Conservation (phyloP, 208 protist genomes). For the Phytomonas serpens region DNA sequence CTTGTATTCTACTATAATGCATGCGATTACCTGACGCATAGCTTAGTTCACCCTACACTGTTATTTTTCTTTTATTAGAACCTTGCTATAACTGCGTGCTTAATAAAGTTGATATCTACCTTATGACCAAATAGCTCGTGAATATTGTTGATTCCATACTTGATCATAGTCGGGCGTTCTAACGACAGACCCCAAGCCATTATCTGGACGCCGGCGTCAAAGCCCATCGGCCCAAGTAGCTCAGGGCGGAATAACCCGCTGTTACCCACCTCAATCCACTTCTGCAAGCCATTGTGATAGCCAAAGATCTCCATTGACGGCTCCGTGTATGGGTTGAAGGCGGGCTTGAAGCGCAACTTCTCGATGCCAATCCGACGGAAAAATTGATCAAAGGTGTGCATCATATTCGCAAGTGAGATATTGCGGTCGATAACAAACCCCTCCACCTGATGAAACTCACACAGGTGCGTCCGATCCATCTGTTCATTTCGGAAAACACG, state of each 20-base stretch:
- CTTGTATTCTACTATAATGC: constrained; percentile 2
- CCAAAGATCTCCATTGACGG: constrained; percentile 99
- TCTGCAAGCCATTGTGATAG: constrained; percentile 93
- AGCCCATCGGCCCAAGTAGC: constrained; percentile 98
- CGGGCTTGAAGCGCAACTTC: constrained; percentile 98
- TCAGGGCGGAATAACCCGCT: constrained; percentile 98
- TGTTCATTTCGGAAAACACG: constrained; percentile 99
- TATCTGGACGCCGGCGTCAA: constrained; percentile 95
- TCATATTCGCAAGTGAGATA: constrained; percentile 97
- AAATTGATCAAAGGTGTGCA: constrained; percentile 97
- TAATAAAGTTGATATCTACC: constrained; percentile 85
- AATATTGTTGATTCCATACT: constrained; percentile 98
- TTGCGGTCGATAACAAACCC: constrained; percentile 97
- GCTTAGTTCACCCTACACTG: not conserved
- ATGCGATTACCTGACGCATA: not conserved
- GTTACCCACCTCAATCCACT: constrained; percentile 99
- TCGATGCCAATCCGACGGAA: constrained; percentile 96
- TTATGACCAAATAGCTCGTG: constrained; percentile 98
- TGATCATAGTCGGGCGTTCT: constrained; percentile 99
- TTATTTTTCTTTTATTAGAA: constrained; percentile 33
- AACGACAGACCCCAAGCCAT: constrained; percentile 99
- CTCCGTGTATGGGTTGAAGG: constrained; percentile 99
- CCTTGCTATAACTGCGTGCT: constrained; percentile 74
- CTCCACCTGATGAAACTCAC: constrained; percentile 99
- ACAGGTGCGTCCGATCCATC: constrained; percentile 99